phyloP scores from a whole-genome alignment of 352 stramenopile species.

The Globisporangium heterothallicum region DNA sequence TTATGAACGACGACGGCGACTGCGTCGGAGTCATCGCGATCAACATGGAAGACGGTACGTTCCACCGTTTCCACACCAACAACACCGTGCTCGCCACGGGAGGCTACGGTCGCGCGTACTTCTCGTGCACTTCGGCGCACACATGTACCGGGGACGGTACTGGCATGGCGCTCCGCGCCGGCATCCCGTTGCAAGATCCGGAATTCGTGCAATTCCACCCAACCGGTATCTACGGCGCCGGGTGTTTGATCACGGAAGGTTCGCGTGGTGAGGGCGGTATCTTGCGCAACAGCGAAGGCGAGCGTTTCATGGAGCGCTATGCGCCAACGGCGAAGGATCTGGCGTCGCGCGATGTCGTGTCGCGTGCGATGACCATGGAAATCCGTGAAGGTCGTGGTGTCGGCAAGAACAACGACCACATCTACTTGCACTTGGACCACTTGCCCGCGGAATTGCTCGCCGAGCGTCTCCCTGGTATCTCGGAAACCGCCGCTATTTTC shows the following conservation, averaged over 20 bases:
- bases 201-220: constrained; percentile 99
- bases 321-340: constrained; percentile 95
- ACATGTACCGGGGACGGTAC: constrained; percentile 97
- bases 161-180: constrained; percentile 93
- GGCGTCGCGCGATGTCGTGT: constrained; percentile 93
- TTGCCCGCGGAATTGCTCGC: constrained; percentile 90
- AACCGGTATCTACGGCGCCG: constrained; percentile 96
- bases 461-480: constrained; percentile 94
- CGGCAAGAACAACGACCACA: constrained; percentile 91
- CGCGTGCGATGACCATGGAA: constrained; percentile 96
- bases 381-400: constrained; percentile 94
- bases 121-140: constrained; percentile 95
- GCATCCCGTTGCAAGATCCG: constrained; percentile 91
- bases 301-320: constrained; percentile 96
- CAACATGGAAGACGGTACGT: constrained; percentile 96
- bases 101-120: constrained; percentile 95
- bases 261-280: constrained; percentile 96
- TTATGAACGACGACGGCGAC: constrained; percentile 90
- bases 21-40: constrained; percentile 94
- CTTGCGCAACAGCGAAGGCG: constrained; percentile 92
- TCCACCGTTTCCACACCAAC: constrained; percentile 93
- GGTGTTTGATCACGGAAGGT: constrained; percentile 96
- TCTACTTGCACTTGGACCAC: constrained; percentile 97
- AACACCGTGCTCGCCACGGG: constrained; percentile 92
- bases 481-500: constrained; percentile 96